Evolutionary conservation across 2,329 filamentous ascomycete species (phyloP), one percentile per base, ranked within the genome.

Genomic region (Verruconis gallopava): DNA sequence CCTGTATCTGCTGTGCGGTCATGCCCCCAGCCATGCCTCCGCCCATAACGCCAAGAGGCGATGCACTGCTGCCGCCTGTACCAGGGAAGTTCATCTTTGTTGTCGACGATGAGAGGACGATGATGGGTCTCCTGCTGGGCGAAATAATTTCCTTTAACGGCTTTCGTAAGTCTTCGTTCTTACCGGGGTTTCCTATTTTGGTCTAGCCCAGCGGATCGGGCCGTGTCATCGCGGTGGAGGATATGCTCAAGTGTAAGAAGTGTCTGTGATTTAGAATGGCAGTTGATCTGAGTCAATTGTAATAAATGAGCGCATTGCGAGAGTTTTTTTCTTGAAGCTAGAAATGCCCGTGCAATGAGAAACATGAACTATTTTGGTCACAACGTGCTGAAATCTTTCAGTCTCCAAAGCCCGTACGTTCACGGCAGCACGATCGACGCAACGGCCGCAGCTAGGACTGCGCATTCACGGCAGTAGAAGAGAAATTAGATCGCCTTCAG

Each of bases 1-100:
- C 64, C 28, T 45, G 43, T 11, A 45, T 19, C 21, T 45, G 43
- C 50, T 70, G 64, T 41, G 61, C 59, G 1, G 54, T 55, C 55
- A 62, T 58, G 37, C 59, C 59, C 5, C 11, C 21, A 5, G 33
- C 12, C 21, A 19, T 21, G 12, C 28, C 39, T 28, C 28, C 43
- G 9, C 41, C 40, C 40, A 25, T 42, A 3, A 28, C 17, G 5
- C 40, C 40, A 20, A 42, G 15, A 4, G 40, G 40, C 33, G 15
- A 21, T 9, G 33, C 33, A n/a, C 25, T 30, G 32, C 40, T 30
- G 22, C 25, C 15, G 15, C 40, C 33, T 13, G 15, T 20, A 12
- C 40, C 40, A 17, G 40, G 32, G 18, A 42, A 17, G 18, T 37
- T 37, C 40, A 42, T 42, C 9, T 9, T 36, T 36, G 33, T 11